Evolutionary conservation across 306 rosid genomes (phyloP), one percentile per base, ranked within the genome.

Genomic region (Betula pendula): DNA sequence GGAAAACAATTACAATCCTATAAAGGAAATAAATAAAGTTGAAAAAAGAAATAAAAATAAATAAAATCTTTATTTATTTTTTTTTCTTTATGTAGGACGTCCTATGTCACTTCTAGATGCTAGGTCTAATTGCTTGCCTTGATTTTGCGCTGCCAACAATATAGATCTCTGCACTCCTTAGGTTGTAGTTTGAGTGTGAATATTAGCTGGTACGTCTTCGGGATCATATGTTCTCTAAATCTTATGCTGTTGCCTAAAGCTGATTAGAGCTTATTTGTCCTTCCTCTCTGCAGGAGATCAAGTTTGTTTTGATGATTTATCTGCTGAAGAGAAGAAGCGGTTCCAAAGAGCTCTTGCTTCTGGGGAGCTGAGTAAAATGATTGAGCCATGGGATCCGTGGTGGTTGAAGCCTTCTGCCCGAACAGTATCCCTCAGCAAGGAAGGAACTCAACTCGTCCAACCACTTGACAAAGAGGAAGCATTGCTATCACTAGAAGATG

Each of bases 361-460:
- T 24, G 98, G 98, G 44, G 97, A 90, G 81, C 70, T 95, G 75
- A 92, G 96, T 88, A 95, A 85, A 88, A 85, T 95, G 97, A 80
- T 95, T 71, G 76, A 89, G 73, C 98, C 98, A 76, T 95, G 96
- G 96, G 98, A 95, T 77, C 97, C 97, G 5, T 95, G 98, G 98
- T 94, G 98, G 98, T 75, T 77, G 66, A 87, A 84, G 79, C 92
- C 82, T 72, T 90, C 97, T 71, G 96, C 97, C 22, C 82, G 82
- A 80, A 77, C 76, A 44, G 83, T 94, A 51, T 80, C 92, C n/a
- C 91, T 94, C 68, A 84, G 97, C 77, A 82, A 77, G 71, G 93
- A 87, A 83, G 97, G 97, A 83, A 84, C 96, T 25, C 96, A 85
- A 75, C 98, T 94, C 62, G 85, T 92, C 80, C 95, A 87, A 72